Percentiles rank a stretch among this genome's conserved stretches.
Conservation (phyloP, 208 protist genomes). For the Herpetomonas tarakana region DNA sequence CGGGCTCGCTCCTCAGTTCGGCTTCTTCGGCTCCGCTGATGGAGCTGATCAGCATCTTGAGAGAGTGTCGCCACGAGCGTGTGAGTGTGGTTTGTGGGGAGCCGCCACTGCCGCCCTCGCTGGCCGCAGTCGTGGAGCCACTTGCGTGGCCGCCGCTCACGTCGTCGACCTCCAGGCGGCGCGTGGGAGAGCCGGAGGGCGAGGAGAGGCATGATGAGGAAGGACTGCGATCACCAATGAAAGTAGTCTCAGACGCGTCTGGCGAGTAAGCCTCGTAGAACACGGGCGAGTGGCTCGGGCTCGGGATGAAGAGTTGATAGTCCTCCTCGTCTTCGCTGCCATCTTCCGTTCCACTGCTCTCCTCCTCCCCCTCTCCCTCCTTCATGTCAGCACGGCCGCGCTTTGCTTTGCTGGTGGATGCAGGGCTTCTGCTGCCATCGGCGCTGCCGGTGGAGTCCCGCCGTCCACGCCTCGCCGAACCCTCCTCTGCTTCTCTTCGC, state of each 20-base stretch:
- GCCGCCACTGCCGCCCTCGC: slow-evolving; percentile 4
- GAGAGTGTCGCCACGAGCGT: slow-evolving; percentile 37
- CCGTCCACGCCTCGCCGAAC: not conserved
- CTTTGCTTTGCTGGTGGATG: not conserved
- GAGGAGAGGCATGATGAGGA: not conserved
- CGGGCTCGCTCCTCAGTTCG: slow-evolving; percentile 3
- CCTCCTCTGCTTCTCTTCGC: not conserved
- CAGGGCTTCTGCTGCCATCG: not conserved
- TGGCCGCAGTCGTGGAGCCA: slow-evolving; percentile 3
- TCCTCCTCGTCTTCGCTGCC: not conserved
- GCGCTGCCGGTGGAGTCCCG: not conserved
- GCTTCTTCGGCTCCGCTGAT: slow-evolving; percentile 16
- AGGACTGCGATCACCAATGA: not conserved
- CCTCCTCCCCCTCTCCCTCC: not conserved
- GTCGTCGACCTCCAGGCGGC: not conserved
- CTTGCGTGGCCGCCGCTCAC: not conserved
- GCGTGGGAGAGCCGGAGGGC: not conserved
- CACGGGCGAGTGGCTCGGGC: slow-evolving; percentile 51
- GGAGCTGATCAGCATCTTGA: slow-evolving; percentile 30
- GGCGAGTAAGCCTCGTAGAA: slow-evolving; percentile 64
- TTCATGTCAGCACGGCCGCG: not conserved
- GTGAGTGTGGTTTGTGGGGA: slow-evolving; percentile 21
- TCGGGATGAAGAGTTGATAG: slow-evolving; percentile 52
- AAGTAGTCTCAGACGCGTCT: not conserved
- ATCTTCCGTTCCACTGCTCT: not conserved